Evolutionary conservation across 1,139 yeast genomes (phyloP).

Genomic region (Diutina neorugosa): DNA sequence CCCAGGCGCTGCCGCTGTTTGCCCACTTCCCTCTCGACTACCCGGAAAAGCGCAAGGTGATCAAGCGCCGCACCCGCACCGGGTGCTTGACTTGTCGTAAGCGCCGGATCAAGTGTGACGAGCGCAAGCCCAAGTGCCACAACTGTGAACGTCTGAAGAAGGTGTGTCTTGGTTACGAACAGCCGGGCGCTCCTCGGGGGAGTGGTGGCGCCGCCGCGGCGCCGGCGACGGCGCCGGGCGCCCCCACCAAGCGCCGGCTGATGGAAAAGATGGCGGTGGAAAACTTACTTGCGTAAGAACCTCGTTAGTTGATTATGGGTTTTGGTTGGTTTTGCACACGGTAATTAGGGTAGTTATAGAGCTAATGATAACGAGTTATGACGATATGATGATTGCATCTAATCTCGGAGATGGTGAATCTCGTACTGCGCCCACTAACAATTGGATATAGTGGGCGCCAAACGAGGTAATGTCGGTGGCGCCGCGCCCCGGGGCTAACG

Average conservation of each 20-base stretch:
- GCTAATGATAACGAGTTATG: neutral
- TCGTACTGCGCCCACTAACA: neutral
- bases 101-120: constrained; percentile 19
- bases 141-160: constrained; percentile 65
- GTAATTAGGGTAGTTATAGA: neutral
- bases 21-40: constrained; percentile 3
- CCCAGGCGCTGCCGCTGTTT: neutral
- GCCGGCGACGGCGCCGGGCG: too few relatives aligned
- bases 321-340: neutral
- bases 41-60: constrained; percentile 1
- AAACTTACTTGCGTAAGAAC: constrained; percentile 1
- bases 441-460: neutral
- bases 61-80: constrained; percentile 17
- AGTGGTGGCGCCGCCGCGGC: neutral
- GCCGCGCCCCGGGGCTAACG: neutral
- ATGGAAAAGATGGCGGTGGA: constrained; percentile 4
- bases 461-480: neutral
- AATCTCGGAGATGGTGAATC: too few relatives aligned
- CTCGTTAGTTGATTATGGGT: too few relatives aligned
- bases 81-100: constrained; percentile 21
- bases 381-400: neutral
- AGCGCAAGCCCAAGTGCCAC: constrained; percentile 53
- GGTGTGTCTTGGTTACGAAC: constrained; percentile 56
- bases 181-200: neutral
- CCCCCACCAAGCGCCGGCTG: neutral